Base-by-base conservation (phyloP, 495 filamentous ascomycete genomes). In the Lasiosphaeria miniovina region DNA sequence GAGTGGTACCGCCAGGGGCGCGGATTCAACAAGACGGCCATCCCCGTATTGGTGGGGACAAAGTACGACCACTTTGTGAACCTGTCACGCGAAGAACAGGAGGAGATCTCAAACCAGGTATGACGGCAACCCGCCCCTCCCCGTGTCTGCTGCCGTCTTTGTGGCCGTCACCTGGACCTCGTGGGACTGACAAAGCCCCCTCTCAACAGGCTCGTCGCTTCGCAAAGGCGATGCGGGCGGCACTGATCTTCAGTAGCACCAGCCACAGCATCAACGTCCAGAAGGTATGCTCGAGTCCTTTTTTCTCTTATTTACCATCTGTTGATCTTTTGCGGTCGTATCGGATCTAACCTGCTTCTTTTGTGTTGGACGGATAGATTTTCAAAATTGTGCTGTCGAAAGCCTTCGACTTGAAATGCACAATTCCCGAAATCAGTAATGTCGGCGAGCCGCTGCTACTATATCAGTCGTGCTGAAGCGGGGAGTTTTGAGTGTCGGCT, bases 51-150 rank as follows among this genome's bases (percentile, higher is more conserved):
- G 14, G 88, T 98, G 31, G 94, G 94, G 41, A 98, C 94, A 17
- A 98, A 98, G 69, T 98, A 98, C 73, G 94, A 98, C 68, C 93
- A 96, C 68, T 98, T 98, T 76, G 92, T 98, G 68, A 98, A 98
- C 71, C 96, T 98, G 69, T 92, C 94, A 3, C 83, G 90, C 15
- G 93, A 97, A 68, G 94, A 98, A 69, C 94, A 98, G 71, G 94
- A 98, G 70, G 94, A 98, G 72, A 98, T 98, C 53, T 95, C 90
- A 1, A 91, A 91, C 65, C 93, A 97, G 83, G 90, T 93, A 75
- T 54, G 49, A 38, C 11, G 10, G 15, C 52, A 4, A 10, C 35
- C 52, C 4, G 8, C 3, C 11, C n/a, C 34, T 43, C n/a, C 36
- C 36, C 24, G 36, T 55, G 36, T 38, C 11, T 55, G 31, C 3